A percentile compares a stretch with the other conserved stretches of the same genome.
Conservation (phyloP, 352 stramenopile genomes). For the Phytophthora ohioensis region DNA sequence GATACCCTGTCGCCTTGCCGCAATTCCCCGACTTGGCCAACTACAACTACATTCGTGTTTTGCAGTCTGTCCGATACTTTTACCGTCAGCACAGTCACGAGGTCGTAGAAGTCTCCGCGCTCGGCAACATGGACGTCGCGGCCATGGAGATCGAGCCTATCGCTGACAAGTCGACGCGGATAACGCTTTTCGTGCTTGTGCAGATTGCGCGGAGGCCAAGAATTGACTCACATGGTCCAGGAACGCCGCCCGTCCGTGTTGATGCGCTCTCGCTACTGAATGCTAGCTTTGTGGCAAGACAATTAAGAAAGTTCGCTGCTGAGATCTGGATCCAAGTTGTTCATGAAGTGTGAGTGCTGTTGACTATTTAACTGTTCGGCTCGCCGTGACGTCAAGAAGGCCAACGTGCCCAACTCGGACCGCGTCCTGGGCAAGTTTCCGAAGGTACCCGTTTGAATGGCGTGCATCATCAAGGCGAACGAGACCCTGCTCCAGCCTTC, state of each 20-base stretch:
- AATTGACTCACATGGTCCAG: conserved; percentile 54
- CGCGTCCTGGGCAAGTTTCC: conserved; percentile 52
- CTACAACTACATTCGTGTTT: conserved; percentile 58
- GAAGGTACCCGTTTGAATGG: conserved; percentile 52
- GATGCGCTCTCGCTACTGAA: conserved; percentile 35
- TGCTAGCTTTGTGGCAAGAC: conserved; percentile 57
- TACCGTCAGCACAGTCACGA: conserved; percentile 55
- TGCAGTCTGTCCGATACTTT: conserved; percentile 53
- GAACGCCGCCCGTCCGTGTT: conserved; percentile 47
- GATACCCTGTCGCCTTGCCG: conserved; percentile 59
- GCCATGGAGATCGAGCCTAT: conserved; percentile 51
- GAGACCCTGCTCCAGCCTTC: conserved; percentile 17
- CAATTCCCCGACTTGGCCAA: conserved; percentile 48
- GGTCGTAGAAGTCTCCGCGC: conserved; percentile 64
- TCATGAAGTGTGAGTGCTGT: conserved; percentile 58
- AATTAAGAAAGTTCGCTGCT: conserved; percentile 46
- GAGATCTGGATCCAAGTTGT: conserved; percentile 42
- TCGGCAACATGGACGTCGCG: conserved; percentile 46
- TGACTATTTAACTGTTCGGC: conserved; percentile 55
- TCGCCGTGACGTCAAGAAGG: conserved; percentile 51
- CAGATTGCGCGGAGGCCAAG: conserved; percentile 62
- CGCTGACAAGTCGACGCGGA: conserved; percentile 39
- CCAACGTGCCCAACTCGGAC: conserved; percentile 53
- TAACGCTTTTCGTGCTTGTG: conserved; percentile 49
- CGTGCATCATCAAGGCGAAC: conserved; percentile 55